Conservation (phyloP, 1,284 basidiomycete genomes). For the Waitea zeae region DNA sequence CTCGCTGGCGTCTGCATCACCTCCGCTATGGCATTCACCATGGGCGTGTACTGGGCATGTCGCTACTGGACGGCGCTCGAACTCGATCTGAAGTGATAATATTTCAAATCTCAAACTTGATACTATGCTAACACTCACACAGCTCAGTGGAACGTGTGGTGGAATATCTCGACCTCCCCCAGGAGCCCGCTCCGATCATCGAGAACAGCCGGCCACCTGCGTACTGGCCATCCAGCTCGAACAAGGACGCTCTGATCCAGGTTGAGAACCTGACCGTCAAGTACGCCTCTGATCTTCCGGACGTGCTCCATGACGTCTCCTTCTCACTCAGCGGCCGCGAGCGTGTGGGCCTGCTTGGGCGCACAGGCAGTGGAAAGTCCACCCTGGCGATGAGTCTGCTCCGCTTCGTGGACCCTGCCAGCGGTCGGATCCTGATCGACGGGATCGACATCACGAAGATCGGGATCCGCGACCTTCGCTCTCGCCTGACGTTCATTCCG, state of each 20-base stretch:
- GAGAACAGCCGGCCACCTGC: constrained; percentile 9
- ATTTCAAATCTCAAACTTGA: no score
- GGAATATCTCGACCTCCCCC: neutral
- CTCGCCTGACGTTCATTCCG: constrained; percentile 35
- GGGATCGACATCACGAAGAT: constrained; percentile 83
- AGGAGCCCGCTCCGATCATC: constrained; percentile 9
- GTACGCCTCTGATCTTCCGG: constrained; percentile 72
- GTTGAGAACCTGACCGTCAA: constrained; percentile 66
- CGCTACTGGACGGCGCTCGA: constrained; percentile 42
- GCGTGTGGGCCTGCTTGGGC: constrained; percentile 54
- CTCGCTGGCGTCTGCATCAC: constrained; percentile 78
- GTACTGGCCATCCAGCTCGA: constrained; percentile 21
- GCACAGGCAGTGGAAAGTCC: constrained; percentile 71
- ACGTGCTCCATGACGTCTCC: constrained; percentile 65
- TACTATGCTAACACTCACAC: constrained; percentile 3
- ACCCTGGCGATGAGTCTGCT: constrained; percentile 77
- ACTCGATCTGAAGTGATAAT: constrained; percentile 49
- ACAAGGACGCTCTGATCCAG: constrained; percentile 23
- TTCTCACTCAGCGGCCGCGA: constrained; percentile 47
- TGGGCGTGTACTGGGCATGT: constrained; percentile 52
- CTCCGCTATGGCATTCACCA: constrained; percentile 45
- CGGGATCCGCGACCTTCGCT: constrained; percentile 71
- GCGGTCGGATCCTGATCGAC: constrained; percentile 70
- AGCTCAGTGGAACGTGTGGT: neutral
- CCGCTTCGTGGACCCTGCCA: constrained; percentile 75